Percentiles rank a stretch among this genome's conserved stretches.
Evolutionary conservation across 2,329 filamentous ascomycete species (phyloP).

Genomic region (Leptosphaerulina australis): DNA sequence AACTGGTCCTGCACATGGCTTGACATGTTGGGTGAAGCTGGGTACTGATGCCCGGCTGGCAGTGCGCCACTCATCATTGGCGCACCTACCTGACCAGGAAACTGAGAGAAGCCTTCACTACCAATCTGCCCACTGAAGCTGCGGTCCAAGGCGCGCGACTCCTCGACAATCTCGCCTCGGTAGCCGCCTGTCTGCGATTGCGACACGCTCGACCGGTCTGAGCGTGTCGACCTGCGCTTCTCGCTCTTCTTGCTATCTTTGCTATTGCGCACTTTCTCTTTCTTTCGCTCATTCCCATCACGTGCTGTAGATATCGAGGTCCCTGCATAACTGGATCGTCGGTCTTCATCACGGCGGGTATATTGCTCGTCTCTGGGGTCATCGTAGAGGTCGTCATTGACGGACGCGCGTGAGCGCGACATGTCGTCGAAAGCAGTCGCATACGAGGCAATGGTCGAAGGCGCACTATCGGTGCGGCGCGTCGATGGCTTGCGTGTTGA

Average conservation of each 20-base stretch:
- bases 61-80: slow-evolving; percentile 45
- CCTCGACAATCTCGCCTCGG: slow-evolving; percentile 41
- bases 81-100: slow-evolving; percentile 43
- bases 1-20: slow-evolving; percentile 63
- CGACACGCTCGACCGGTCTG: slow-evolving; percentile 36
- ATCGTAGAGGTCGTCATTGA: slow-evolving; percentile 44
- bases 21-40: slow-evolving; percentile 35
- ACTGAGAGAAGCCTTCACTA: slow-evolving; percentile 43
- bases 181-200: slow-evolving; percentile 35
- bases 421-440: slow-evolving; percentile 48
- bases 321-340: slow-evolving; percentile 41
- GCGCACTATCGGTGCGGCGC: slow-evolving; percentile 35
- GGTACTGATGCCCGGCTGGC: slow-evolving; percentile 33
- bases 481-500: slow-evolving; percentile 42
- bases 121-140: slow-evolving; percentile 41
- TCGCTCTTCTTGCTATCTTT: slow-evolving; percentile 33
- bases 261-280: slow-evolving; percentile 31
- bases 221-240: slow-evolving; percentile 40
- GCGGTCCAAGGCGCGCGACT: slow-evolving; percentile 28
- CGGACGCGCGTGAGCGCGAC: slow-evolving; percentile 31
- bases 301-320: slow-evolving; percentile 37
- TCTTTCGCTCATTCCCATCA: slow-evolving; percentile 39
- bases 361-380: slow-evolving; percentile 34
- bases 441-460: slow-evolving; percentile 48
- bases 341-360: slow-evolving; percentile 31